Evolutionary conservation across 805 yeast species (phyloP).

Genomic region (Candida ipomoeae): DNA sequence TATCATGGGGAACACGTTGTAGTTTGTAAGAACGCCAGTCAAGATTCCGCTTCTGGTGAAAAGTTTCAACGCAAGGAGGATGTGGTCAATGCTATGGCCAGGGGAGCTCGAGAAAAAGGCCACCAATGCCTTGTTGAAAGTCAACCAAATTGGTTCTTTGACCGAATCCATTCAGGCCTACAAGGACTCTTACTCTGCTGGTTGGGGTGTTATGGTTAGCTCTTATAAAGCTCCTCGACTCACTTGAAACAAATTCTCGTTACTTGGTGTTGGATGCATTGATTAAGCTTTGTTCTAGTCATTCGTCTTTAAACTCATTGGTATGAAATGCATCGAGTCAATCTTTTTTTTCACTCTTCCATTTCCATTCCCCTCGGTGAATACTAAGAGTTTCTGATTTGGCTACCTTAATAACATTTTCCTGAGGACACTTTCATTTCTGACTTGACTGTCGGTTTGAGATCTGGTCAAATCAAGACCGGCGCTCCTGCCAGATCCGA

Average conservation of each 20-base stretch:
- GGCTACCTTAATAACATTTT: too few relatives aligned
- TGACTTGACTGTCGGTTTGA: conserved; percentile 94
- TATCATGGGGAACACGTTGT: conserved; percentile 52
- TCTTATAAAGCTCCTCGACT: too few relatives aligned
- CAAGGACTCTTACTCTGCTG: conserved; percentile 86
- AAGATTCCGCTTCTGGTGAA: conserved; percentile 42
- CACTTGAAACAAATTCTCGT: too few relatives aligned
- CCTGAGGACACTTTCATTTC: conserved; percentile 98
- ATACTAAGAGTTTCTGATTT: too few relatives aligned
- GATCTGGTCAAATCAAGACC: conserved; percentile 98
- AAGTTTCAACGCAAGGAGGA: conserved; percentile 38
- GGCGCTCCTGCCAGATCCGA: conserved; percentile 99
- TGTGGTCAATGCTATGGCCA: conserved; percentile 39
- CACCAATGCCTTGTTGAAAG: conserved; percentile 94
- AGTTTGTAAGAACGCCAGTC: conserved; percentile 34
- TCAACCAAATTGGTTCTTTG: conserved; percentile 97
- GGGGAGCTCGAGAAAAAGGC: conserved; percentile 74
- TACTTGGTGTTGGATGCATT: too few relatives aligned
- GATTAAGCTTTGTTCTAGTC: too few relatives aligned
- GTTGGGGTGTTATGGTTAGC: conserved; percentile 99
- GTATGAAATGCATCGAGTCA: too few relatives aligned
- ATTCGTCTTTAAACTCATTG: too few relatives aligned
- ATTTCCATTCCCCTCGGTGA: too few relatives aligned
- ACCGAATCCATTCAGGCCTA: conserved; percentile 97
- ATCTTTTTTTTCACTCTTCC: too few relatives aligned